Percentiles rank a stretch among this genome's conserved stretches.
phyloP scores from a whole-genome alignment of 306 rosid species.

The Vigna reflexopilosa region DNA sequence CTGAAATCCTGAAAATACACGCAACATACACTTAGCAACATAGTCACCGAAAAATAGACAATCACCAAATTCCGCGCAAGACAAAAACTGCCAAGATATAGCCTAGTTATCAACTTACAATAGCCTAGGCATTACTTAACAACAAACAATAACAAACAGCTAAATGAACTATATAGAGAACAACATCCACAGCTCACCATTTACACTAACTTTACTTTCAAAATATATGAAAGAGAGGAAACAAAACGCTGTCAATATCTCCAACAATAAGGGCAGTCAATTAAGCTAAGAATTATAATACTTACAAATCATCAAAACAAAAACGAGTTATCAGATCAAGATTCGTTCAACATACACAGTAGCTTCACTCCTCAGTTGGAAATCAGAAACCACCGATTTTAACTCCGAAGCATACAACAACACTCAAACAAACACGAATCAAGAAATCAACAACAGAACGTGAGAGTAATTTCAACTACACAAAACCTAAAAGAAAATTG shows the following conservation, averaged over 20 bases:
- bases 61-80: too few species aligned
- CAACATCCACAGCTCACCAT: background rate
- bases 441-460: background rate
- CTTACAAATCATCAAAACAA: background rate
- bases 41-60: background rate
- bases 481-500: background rate
- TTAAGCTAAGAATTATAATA: background rate
- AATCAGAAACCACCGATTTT: background rate
- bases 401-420: background rate
- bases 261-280: background rate
- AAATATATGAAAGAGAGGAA: background rate
- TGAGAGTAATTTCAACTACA: too few species aligned
- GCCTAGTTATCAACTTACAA: background rate
- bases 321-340: background rate
- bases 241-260: background rate
- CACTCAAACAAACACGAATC: too few species aligned
- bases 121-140: background rate
- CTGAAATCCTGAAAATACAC: slow-evolving; percentile 56
- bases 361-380: background rate
- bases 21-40: background rate
- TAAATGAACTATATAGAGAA: too few species aligned
- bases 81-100: background rate
- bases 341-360: background rate
- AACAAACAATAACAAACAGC: background rate
- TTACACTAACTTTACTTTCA: background rate